Evolutionary conservation across 108 stramenopile species (phyloP).

Genomic region (Poteriospumella lacustris): DNA sequence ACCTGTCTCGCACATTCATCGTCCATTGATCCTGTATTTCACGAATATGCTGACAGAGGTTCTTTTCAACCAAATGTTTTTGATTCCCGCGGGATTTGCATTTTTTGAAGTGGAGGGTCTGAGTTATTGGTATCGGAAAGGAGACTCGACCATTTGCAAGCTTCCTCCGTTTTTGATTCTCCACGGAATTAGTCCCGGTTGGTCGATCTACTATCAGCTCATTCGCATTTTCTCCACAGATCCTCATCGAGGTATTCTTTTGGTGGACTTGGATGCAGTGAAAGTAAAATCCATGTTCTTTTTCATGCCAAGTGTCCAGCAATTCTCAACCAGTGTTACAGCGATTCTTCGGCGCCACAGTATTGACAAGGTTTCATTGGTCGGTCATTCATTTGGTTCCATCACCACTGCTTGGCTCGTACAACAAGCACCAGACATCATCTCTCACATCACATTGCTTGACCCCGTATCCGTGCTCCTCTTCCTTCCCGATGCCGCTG

Average conservation of each 20-base stretch:
- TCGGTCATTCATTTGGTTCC: conserved; percentile 80
- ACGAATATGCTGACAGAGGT: not conserved
- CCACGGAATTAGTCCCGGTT: conserved; percentile 78
- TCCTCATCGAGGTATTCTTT: conserved; percentile 44
- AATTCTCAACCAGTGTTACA: conserved; percentile 43
- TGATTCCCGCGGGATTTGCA: conserved; percentile 37
- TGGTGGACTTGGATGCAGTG: conserved; percentile 66
- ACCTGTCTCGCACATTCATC: conserved; percentile 54
- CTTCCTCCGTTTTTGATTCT: conserved; percentile 66
- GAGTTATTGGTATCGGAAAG: conserved; percentile 58
- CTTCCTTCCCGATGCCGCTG: conserved; percentile 71
- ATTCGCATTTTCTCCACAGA: conserved; percentile 47
- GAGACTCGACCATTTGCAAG: too few species aligned
- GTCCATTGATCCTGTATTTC: conserved; percentile 66
- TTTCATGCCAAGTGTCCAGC: conserved; percentile 51
- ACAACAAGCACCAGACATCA: not conserved
- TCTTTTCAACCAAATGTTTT: conserved; percentile 38
- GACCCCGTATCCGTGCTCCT: conserved; percentile 75
- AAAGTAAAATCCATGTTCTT: conserved; percentile 51
- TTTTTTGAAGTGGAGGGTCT: conserved; percentile 54
- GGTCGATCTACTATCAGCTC: conserved; percentile 64
- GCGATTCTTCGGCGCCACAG: not conserved
- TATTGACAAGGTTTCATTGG: conserved; percentile 41
- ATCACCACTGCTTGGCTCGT: conserved; percentile 19
- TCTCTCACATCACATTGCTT: conserved; percentile 65